These are phyloP conservation scores for Colletotrichum tanaceti DNA, from an alignment of 2,329 filamentous ascomycete species.

Conservation along the genomic window DNA sequence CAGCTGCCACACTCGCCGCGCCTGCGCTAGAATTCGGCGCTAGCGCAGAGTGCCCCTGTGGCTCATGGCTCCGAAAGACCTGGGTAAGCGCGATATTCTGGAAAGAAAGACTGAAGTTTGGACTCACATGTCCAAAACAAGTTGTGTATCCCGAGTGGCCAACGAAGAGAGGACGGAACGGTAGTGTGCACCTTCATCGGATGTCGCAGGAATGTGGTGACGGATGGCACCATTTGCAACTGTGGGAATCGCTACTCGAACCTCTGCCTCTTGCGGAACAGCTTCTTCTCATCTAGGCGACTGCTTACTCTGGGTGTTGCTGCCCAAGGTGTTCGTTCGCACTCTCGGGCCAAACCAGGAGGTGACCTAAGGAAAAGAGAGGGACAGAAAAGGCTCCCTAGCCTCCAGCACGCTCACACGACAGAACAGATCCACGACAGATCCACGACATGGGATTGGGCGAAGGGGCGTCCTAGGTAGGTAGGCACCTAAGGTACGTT, in stretches of 20 bases:
- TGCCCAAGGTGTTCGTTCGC: background rate
- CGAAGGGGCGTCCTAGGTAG: constrained; percentile 19
- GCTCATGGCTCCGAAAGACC: background rate
- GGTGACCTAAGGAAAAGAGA: background rate
- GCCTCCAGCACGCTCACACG: constrained; percentile 34
- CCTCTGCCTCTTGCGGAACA: constrained; percentile 21
- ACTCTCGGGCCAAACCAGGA: too few species aligned
- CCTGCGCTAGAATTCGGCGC: constrained; percentile 16
- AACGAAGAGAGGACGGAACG: background rate
- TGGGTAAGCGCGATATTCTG: constrained; percentile 30
- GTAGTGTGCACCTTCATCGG: constrained; percentile 5
- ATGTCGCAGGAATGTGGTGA: constrained; percentile 13
- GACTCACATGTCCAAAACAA: constrained; percentile 7
- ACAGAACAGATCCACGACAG: constrained; percentile 36
- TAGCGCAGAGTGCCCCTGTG: constrained; percentile 11
- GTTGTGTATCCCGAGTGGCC: constrained; percentile 6
- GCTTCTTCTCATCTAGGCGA: background rate
- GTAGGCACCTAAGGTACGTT: too few species aligned
- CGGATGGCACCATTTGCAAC: constrained; percentile 28
- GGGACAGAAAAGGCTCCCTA: constrained; percentile 24
- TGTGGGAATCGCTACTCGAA: constrained; percentile 31
- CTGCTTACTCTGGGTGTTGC: background rate
- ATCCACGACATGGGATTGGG: constrained; percentile 33
- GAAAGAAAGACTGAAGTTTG: constrained; percentile 2
- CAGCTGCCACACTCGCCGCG: constrained; percentile 21